Evolutionary conservation across 345 rosid species (phyloP).

Genomic region (Pseudoturritis turrita): DNA sequence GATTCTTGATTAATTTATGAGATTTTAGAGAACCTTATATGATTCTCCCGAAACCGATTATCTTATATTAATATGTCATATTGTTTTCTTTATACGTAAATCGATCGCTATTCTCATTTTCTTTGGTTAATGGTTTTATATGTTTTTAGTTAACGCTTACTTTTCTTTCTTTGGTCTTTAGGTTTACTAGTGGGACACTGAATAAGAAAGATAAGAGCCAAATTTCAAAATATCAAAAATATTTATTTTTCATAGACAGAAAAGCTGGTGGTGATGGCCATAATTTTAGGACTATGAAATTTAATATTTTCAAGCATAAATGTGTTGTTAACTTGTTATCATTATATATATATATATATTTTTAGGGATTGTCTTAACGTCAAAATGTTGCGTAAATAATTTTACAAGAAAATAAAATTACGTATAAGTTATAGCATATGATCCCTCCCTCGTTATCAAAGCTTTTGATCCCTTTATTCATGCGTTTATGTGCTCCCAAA

Average conservation of each 20-base stretch:
- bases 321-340: conserved; percentile 4
- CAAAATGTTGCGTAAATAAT: conserved; percentile 1
- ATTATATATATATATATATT: too few relatives aligned
- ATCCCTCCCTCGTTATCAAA: not conserved
- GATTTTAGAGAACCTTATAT: conserved; percentile 5
- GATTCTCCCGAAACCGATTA: conserved; percentile 15
- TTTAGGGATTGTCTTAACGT: not conserved
- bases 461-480: not conserved
- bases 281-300: conserved; percentile 12
- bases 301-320: not conserved
- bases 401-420: not conserved
- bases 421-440: conserved; percentile 6
- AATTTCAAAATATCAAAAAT: conserved; percentile 7
- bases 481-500: not conserved
- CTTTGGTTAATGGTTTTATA: conserved; percentile 2
- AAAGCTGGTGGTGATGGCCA: conserved; percentile 23
- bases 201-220: conserved; percentile 25
- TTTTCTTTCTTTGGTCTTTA: conserved; percentile 30
- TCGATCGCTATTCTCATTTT: conserved; percentile 23
- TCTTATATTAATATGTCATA: not conserved
- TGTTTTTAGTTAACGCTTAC: conserved; percentile 19
- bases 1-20: conserved; percentile 23
- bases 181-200: conserved; percentile 30
- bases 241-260: conserved; percentile 11
- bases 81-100: conserved; percentile 1